Base-by-base conservation (phyloP, 768 basidiomycete genomes). In the Glaciozyma antarctica region DNA sequence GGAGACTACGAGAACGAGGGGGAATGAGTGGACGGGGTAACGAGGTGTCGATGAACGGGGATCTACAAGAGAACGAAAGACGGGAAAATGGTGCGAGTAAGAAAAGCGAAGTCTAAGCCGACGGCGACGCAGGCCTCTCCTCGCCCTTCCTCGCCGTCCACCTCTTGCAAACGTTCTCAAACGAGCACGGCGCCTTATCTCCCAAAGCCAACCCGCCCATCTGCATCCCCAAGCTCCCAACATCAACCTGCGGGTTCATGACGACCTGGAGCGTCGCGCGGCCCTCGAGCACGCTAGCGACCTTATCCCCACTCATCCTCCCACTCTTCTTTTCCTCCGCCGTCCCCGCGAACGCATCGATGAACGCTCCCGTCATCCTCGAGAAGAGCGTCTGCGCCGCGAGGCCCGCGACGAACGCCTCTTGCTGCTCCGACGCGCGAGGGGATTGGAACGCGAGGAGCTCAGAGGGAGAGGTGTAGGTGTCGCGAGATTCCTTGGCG, bases 281-380 rank as follows among this genome's bases (percentile, higher is more conserved):
- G 72, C 60, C 78, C 78, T 61, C 71, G 55, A 52, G 44, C 26
- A 44, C 45, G 53, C 45, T 59, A 3, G 51, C 51, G n/a, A 52
- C 51, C 51, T 52, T 52, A 5, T 52, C 51, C 24, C 22, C 15
- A 52, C 16, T 52, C 51, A 52, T 52, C 51, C 22, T 52, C 21
- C 56, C 60, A 7, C 62, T 61, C 28, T 53, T 48, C 26, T 58
- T 58, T 59, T 59, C 51, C 21, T 44, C 28, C 21, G 19, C 57
- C 12, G 47, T 60, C 38, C 68, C 85, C n/a, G 85, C 81, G 77
- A 92, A 92, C 21, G 90, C 90, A 68, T 90, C 88, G 87, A 89
- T 88, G 78, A 92, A 91, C 52, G 89, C 88, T 26, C 79, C 75
- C 7, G 87, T 85, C 41, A 92, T 80, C 73, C 84, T 85, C 73